phyloP scores from a whole-genome alignment of 495 filamentous ascomycete genomes.

The Cladorrhinum samala region DNA sequence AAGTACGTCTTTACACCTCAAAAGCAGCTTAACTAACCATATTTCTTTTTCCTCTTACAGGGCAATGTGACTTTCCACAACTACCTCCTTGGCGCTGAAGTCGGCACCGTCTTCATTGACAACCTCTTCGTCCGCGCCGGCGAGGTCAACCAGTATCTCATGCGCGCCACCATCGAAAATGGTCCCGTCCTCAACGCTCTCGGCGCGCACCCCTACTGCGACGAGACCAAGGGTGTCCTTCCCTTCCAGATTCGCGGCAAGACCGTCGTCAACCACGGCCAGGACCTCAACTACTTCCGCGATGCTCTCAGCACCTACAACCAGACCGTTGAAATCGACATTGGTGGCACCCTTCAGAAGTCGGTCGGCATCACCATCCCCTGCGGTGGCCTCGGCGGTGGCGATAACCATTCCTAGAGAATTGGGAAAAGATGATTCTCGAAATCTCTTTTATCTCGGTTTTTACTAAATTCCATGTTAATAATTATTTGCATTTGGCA shows the following conservation, averaged over 20 bases:
- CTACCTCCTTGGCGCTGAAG: conserved; percentile 40
- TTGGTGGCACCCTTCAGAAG: conserved; percentile 24
- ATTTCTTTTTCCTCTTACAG: conserved; percentile 28
- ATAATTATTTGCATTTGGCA: conserved; percentile 1
- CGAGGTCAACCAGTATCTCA: conserved; percentile 46
- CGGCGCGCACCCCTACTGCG: conserved; percentile 36
- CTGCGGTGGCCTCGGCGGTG: conserved; percentile 12
- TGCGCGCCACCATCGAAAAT: conserved; percentile 50
- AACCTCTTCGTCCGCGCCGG: conserved; percentile 57
- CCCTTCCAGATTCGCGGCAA: conserved; percentile 56
- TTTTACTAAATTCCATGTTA: not conserved
- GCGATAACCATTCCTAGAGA: conserved; percentile 1
- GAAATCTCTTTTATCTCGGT: too few species aligned
- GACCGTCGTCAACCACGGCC: conserved; percentile 50
- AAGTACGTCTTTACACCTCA: too few species aligned
- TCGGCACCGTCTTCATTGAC: conserved; percentile 53
- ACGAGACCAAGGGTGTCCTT: conserved; percentile 42
- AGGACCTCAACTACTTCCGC: conserved; percentile 57
- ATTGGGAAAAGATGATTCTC: too few species aligned
- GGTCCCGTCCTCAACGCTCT: conserved; percentile 40
- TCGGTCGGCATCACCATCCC: conserved; percentile 13
- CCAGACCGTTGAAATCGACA: conserved; percentile 32
- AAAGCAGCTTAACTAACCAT: conserved; percentile 9
- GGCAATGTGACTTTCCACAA: conserved; percentile 62
- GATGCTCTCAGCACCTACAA: conserved; percentile 32